Evolutionary conservation across 495 filamentous ascomycete genomes (phyloP).

Genomic region (Neurospora sp.): DNA sequence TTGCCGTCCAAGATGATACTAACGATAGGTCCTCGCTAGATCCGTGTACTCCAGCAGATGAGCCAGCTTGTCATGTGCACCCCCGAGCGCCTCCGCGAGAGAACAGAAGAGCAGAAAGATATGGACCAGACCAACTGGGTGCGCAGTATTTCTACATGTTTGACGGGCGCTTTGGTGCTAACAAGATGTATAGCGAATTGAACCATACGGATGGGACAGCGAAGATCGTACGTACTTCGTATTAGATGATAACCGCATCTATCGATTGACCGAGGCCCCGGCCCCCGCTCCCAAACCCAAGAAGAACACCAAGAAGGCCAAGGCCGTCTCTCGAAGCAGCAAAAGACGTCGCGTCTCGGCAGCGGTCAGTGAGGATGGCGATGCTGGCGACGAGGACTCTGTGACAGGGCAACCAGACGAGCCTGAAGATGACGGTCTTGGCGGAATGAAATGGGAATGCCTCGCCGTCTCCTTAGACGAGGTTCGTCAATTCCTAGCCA

Average conservation of each 20-base stretch:
- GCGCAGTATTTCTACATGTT: conserved; percentile 17
- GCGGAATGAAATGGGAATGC: conserved; percentile 81
- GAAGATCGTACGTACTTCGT: conserved; percentile 80
- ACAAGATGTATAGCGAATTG: conserved; percentile 61
- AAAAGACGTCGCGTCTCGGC: conserved; percentile 63
- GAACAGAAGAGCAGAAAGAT: conserved; percentile 73
- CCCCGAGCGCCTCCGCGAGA: conserved; percentile 74
- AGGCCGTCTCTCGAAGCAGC: conserved; percentile 52
- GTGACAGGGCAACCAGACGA: conserved; percentile 25
- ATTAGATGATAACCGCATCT: conserved; percentile 87
- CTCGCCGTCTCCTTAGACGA: conserved; percentile 70
- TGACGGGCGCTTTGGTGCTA: background rate
- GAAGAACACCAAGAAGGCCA: conserved; percentile 64
- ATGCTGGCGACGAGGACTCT: conserved; percentile 35
- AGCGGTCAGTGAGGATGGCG: conserved; percentile 43
- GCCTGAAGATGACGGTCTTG: conserved; percentile 50
- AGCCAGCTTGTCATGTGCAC: conserved; percentile 84
- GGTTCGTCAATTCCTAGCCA: conserved; percentile 59
- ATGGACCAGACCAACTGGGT: conserved; percentile 79
- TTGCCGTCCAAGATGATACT: background rate
- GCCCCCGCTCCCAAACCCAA: conserved; percentile 56
- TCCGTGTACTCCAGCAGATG: conserved; percentile 82
- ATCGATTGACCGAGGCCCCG: conserved; percentile 66
- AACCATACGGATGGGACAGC: conserved; percentile 80
- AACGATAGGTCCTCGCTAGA: conserved; percentile 23